Conservation (phyloP, 2,329 filamentous ascomycete species). For the Fusarium sp. region DNA sequence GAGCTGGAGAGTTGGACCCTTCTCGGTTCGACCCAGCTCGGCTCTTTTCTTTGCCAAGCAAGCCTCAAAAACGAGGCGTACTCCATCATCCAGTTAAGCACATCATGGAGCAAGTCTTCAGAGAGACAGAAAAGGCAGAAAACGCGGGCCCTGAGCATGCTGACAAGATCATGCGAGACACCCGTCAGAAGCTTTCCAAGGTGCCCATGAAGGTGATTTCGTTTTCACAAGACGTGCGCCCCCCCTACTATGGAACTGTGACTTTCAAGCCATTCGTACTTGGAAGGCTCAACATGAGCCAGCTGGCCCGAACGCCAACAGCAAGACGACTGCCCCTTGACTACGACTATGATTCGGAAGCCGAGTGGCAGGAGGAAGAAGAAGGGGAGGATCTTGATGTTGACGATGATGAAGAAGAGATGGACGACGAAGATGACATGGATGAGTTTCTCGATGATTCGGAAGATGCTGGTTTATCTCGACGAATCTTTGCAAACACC, state of each 20-base stretch:
- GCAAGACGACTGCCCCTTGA: constrained; percentile 69
- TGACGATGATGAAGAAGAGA: constrained; percentile 74
- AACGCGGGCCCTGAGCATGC: constrained; percentile 48
- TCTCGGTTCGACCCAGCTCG: constrained; percentile 56
- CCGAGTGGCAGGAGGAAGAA: constrained; percentile 85
- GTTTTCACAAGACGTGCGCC: constrained; percentile 72
- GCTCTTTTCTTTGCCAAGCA: constrained; percentile 56
- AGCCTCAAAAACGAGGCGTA: constrained; percentile 55
- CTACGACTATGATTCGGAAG: constrained; percentile 89
- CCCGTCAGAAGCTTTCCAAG: constrained; percentile 54
- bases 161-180: constrained; percentile 46
- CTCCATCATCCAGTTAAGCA: constrained; percentile 64
- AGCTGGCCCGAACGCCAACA: constrained; percentile 64
- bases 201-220: constrained; percentile 71
- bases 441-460: constrained; percentile 90
- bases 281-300: constrained; percentile 57
- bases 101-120: constrained; percentile 66
- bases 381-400: constrained; percentile 74
- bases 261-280: constrained; percentile 65
- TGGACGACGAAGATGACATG: constrained; percentile 83
- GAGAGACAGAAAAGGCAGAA: constrained; percentile 54
- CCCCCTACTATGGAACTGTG: constrained; percentile 77
- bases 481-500: constrained; percentile 71
- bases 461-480: constrained; percentile 69
- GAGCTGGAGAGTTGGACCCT: constrained; percentile 52